These are phyloP conservation scores for Arabidopsis suecica DNA, from an alignment of 345 rosid genomes.

Conservation along the genomic window DNA sequence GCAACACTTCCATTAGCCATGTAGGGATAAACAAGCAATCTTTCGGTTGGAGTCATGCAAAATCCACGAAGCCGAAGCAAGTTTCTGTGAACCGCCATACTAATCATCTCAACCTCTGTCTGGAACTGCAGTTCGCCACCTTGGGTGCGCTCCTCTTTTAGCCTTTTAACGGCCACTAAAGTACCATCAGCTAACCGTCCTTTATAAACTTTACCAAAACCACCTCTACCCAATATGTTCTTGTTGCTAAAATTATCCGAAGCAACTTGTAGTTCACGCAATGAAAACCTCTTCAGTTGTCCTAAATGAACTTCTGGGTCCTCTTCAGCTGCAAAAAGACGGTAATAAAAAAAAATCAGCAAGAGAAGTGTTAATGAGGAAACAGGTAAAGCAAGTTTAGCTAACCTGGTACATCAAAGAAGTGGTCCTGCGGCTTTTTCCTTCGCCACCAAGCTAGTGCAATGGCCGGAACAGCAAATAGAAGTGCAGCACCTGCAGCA, in stretches of 20 bases:
- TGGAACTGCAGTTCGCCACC: constrained; percentile 91
- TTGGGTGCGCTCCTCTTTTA: constrained; percentile 78
- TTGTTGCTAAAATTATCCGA: constrained; percentile 89
- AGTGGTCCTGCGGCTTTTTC: constrained; percentile 81
- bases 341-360: constrained; percentile 10
- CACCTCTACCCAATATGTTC: constrained; percentile 92
- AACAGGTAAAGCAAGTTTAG: constrained; percentile 20
- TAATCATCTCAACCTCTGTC: constrained; percentile 97
- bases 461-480: constrained; percentile 92
- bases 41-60: constrained; percentile 80
- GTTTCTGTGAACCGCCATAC: constrained; percentile 95
- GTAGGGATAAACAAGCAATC: constrained; percentile 91
- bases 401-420: constrained; percentile 97
- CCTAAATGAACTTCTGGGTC: constrained; percentile 94
- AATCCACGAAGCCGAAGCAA: constrained; percentile 89
- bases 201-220: constrained; percentile 91
- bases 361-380: constrained; percentile 15
- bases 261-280: constrained; percentile 86
- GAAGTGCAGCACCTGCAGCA: constrained; percentile 94
- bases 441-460: constrained; percentile 77
- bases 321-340: constrained; percentile 79
- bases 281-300: constrained; percentile 84
- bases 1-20: constrained; percentile 99
- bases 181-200: constrained; percentile 84
- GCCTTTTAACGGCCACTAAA: constrained; percentile 89